Conservation (phyloP, 2,329 filamentous ascomycete genomes). For the Colletotrichum simmondsii region DNA sequence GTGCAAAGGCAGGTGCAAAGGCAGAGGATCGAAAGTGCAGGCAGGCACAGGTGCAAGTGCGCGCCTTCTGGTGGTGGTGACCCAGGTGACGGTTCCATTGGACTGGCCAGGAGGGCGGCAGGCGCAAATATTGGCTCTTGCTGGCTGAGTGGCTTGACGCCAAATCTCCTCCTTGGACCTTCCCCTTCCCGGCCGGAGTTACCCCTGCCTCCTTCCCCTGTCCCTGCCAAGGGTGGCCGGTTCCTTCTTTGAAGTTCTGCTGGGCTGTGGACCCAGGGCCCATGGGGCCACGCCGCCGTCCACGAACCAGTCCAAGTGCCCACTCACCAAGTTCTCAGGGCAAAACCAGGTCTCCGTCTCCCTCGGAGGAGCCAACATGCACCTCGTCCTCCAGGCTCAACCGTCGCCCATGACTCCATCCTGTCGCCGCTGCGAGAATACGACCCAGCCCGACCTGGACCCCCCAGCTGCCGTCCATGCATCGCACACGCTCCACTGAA, state of each 20-base stretch:
- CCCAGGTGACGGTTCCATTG: constrained; percentile 1
- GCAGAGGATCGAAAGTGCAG: background rate
- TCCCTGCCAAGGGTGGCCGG: constrained; percentile 15
- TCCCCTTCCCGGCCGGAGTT: constrained; percentile 17
- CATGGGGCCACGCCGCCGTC: background rate
- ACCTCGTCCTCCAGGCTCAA: background rate
- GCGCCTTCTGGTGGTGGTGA: background rate
- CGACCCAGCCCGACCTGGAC: constrained; percentile 5
- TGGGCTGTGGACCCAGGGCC: too few relatives aligned
- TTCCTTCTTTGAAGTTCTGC: background rate
- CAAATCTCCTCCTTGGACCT: constrained; percentile 29
- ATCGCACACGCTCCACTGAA: constrained; percentile 17
- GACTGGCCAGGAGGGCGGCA: background rate
- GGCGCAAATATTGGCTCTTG: background rate
- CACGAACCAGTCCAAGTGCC: constrained; percentile 27
- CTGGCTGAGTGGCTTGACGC: constrained; percentile 30
- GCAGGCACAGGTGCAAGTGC: background rate
- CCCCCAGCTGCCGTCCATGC: constrained; percentile 7
- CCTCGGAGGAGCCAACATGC: too few relatives aligned
- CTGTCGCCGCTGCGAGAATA: background rate
- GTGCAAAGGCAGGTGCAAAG: too few relatives aligned
- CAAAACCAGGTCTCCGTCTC: background rate
- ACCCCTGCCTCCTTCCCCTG: constrained; percentile 20
- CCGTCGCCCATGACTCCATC: too few relatives aligned
- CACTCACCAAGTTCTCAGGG: background rate